phyloP scores from a whole-genome alignment of 2,329 filamentous ascomycete species.

The Aspergillus chevalieri region DNA sequence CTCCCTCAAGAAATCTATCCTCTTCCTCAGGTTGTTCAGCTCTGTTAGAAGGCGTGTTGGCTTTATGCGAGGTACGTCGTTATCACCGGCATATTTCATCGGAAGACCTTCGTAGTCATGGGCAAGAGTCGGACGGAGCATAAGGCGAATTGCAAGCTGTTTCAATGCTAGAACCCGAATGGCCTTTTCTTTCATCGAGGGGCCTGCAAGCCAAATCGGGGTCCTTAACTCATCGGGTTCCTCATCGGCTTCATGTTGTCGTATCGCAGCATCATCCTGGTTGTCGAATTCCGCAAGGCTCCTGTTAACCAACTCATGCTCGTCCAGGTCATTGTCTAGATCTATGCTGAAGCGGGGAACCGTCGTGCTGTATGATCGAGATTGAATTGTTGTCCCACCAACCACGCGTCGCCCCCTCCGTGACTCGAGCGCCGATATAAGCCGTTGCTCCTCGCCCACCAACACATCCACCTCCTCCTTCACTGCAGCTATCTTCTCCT shows the following conservation, averaged over 20 bases:
- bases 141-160: slow-evolving; percentile 34
- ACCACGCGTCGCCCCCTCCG: slow-evolving; percentile 15
- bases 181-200: slow-evolving; percentile 18
- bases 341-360: slow-evolving; percentile 5
- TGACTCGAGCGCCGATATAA: slow-evolving; percentile 26
- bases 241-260: not conserved
- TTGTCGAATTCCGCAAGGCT: too few relatives aligned
- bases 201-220: not conserved
- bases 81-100: slow-evolving; percentile 26
- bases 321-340: not conserved
- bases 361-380: slow-evolving; percentile 7
- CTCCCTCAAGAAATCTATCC: slow-evolving; percentile 26
- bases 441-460: slow-evolving; percentile 33
- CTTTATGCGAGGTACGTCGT: slow-evolving; percentile 22
- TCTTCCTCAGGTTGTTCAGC: slow-evolving; percentile 25
- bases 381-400: slow-evolving; percentile 19
- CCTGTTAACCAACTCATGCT: too few relatives aligned
- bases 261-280: not conserved
- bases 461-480: slow-evolving; percentile 37
- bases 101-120: slow-evolving; percentile 32
- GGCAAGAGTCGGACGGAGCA: slow-evolving; percentile 34
- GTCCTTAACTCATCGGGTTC: not conserved
- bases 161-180: slow-evolving; percentile 35
- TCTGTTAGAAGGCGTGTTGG: slow-evolving; percentile 28
- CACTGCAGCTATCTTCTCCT: slow-evolving; percentile 38